Evolutionary conservation across 805 yeast species (phyloP).

Genomic region (Starmerella apicola): DNA sequence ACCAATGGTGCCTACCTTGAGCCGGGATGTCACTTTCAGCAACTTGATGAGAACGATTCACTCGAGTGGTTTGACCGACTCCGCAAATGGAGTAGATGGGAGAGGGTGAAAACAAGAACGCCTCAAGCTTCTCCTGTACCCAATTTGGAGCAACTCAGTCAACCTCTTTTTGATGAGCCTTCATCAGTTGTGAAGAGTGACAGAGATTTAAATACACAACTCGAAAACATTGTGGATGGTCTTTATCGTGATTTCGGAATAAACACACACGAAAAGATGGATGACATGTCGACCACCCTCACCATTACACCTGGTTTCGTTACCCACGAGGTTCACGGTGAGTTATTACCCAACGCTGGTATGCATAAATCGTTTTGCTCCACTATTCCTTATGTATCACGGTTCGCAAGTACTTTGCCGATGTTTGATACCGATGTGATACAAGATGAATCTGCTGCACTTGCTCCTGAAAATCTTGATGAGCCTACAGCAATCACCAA

Average conservation of each 20-base stretch:
- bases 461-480: neutral
- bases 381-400: slow-evolving; percentile 23
- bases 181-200: neutral
- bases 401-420: slow-evolving; percentile 21
- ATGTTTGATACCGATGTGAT: slow-evolving; percentile 16
- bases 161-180: slow-evolving; percentile 1
- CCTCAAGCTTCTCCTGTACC: neutral
- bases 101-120: slow-evolving; percentile 8
- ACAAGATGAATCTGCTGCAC: slow-evolving; percentile 10
- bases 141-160: neutral
- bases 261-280: neutral
- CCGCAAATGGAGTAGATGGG: slow-evolving; percentile 21
- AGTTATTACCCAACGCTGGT: slow-evolving; percentile 13
- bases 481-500: neutral
- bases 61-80: slow-evolving; percentile 24
- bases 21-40: slow-evolving; percentile 6
- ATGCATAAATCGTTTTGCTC: slow-evolving; percentile 21
- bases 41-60: slow-evolving; percentile 20
- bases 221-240: neutral
- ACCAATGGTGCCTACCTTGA: slow-evolving; percentile 6
- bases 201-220: neutral
- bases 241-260: neutral
- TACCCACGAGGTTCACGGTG: slow-evolving; percentile 17
- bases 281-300: slow-evolving; percentile 17
- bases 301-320: slow-evolving; percentile 26